A percentile compares a stretch with the other conserved stretches of the same genome.
These are phyloP conservation scores for Fomitopsis betulina DNA, from an alignment of 1,284 basidiomycete species.

Conservation along the genomic window DNA sequence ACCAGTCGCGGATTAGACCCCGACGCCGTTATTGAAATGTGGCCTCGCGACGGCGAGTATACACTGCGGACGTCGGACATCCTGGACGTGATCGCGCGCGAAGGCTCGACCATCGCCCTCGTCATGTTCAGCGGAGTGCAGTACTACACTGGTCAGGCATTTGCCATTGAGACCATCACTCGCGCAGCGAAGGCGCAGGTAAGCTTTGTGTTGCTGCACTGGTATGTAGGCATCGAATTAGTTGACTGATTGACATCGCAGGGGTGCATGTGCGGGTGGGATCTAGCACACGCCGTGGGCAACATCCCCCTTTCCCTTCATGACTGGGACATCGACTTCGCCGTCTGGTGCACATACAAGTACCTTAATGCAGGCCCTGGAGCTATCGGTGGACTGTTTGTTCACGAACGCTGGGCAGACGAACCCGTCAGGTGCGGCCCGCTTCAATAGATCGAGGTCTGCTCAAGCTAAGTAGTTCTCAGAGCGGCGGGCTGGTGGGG, in stretches of 20 bases:
- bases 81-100: constrained; percentile 65
- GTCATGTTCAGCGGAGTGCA: constrained; percentile 91
- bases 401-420: constrained; percentile 80
- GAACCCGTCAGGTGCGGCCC: constrained; percentile 26
- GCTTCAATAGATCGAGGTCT: background rate
- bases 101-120: constrained; percentile 77
- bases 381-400: constrained; percentile 89
- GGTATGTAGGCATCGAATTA: background rate
- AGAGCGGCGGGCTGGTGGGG: constrained; percentile 99
- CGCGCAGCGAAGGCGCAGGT: constrained; percentile 81
- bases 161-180: constrained; percentile 84
- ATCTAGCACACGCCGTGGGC: constrained; percentile 93
- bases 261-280: constrained; percentile 93
- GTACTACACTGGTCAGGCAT: constrained; percentile 97
- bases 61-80: constrained; percentile 92
- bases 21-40: constrained; percentile 72
- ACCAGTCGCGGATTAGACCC: constrained; percentile 79
- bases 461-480: constrained; percentile 12
- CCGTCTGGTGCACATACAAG: constrained; percentile 98
- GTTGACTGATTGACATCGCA: constrained; percentile 25
- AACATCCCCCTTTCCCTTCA: constrained; percentile 90
- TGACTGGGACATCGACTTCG: constrained; percentile 95
- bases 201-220: background rate
- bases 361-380: constrained; percentile 97
- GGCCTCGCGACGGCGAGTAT: constrained; percentile 80